Evolutionary conservation across 495 filamentous ascomycete genomes (phyloP), one percentile per base, ranked within the genome.

Genomic region (Paragyromitra xinjiangensis): DNA sequence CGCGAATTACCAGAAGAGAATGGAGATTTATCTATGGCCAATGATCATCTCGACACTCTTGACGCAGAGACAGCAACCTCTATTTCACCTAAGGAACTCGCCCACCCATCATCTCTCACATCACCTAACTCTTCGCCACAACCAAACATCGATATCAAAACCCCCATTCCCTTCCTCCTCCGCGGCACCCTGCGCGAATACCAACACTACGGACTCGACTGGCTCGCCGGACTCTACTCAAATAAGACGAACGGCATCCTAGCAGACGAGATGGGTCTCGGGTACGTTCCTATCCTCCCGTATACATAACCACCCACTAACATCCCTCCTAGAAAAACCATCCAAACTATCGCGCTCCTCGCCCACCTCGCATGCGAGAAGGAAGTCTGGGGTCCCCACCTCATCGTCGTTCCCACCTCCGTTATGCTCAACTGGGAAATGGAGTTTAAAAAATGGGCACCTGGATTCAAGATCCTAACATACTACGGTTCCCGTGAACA

Each of bases 371-470:
- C 96, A 26, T 94, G 94, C 66, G 87, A 97, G 70, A 92, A 97
- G 83, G 90, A 93, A 81, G 90, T 94, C 34, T 99, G 96, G 96
- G 96, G 96, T 0, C 93, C 96, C 0, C 96, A 99, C 86, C 85
- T 99, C 24, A 92, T 99, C 48, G 92, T 99, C 75, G 96, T 99
- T 6, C 96, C 96, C 1, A 98, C 96, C 8, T 97, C 94, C 84
- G 96, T 99, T 39, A 97, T 99, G 87, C 90, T 99, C 65, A 99
- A 99, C 83, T 99, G 96, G 96, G 96, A 98, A 83, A 98, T 97
- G 91, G 96, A 99, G 84, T 99, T 99, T 87, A 98, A 98, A 82
- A 98, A 98, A 84, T 99, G 94, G 91, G 94, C 93, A 63, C 96
- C 96, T 12, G 96, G 96, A 1, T 99, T 99, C 88, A 98, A 97